Base-by-base conservation (phyloP, 768 basidiomycete species). In the Calocybe cyanea region DNA sequence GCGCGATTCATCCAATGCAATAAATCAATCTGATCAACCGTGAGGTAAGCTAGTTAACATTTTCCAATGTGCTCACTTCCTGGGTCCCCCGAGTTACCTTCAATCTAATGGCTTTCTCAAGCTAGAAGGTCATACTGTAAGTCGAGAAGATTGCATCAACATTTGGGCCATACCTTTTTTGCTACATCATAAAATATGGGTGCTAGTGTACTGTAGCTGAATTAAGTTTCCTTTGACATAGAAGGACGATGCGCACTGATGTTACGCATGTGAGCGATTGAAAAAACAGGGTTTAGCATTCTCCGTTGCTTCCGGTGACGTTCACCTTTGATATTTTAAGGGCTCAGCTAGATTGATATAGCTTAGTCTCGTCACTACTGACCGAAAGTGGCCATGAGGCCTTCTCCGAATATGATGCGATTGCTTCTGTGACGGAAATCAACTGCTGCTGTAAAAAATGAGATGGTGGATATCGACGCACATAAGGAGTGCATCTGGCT, bases 131-230 rank as follows among this genome's bases (percentile, higher is more conserved):
- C 8, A 32, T 8, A 32, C n/a, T 8, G n/a, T 8, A 8, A 32
- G 31, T n/a, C 8, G n/a, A 8, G n/a, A 8, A 32, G 9, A n/a
- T 32, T 32, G n/a, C 9, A 8, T 8, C n/a, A 8, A 32, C n/a
- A n/a, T n/a, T 35, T 6, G n/a, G 14, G 13, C 7, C 17, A 6
- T 35, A 35, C 34, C 34, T 35, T 35, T 55, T 8, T 65, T 67
- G 33, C 30, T 2, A 35, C 24, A 11, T 25, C 24, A 19, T 21
- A 14, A 2, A 32, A 21, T 7, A 8, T 25, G n/a, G 21, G n/a
- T 20, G 41, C 20, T 24, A 31, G 4, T 4, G 14, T 28, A 37
- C 3, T 23, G 39, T 19, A 10, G n/a, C n/a, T 32, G 18, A 33
- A 13, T 17, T 15, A n/a, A 6, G 11, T 5, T 11, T 11, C 25